phyloP scores from a whole-genome alignment of 78 protist genomes.

The Dictyostelium citrinum region DNA sequence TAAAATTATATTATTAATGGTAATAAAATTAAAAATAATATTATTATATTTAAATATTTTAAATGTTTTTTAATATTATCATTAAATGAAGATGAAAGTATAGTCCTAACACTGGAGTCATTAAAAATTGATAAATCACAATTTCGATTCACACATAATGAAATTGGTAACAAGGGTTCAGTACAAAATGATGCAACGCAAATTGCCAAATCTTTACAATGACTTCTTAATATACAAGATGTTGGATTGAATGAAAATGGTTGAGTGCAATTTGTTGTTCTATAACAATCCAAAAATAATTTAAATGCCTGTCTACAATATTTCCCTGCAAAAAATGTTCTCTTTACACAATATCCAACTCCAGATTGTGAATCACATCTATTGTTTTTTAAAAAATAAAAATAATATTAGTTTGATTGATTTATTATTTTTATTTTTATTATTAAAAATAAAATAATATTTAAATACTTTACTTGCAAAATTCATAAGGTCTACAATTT shows the following conservation, averaged over 20 bases:
- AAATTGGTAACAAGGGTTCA: not conserved
- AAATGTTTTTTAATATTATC: not conserved
- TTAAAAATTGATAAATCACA: slow-evolving; percentile 2
- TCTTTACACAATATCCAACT: slow-evolving; percentile 26
- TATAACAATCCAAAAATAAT: not conserved
- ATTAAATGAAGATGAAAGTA: not conserved
- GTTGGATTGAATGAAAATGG: not conserved
- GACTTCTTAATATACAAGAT: not conserved
- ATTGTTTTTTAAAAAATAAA: not conserved
- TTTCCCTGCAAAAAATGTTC: not conserved
- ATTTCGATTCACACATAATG: not conserved
- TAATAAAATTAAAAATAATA: not conserved
- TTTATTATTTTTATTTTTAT: no score
- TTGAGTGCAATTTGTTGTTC: not conserved
- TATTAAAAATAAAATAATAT: no score
- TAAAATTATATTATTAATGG: not conserved
- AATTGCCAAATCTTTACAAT: not conserved
- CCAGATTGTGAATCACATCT: slow-evolving; percentile 21
- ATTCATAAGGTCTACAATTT: not conserved
- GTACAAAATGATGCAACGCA: not conserved
- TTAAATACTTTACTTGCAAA: not conserved
- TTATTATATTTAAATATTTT: not conserved
- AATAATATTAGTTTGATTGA: not conserved
- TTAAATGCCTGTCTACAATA: not conserved
- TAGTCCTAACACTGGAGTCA: not conserved